phyloP scores from a whole-genome alignment of 1,284 basidiomycete genomes.

The Rhizopogon parksii region DNA sequence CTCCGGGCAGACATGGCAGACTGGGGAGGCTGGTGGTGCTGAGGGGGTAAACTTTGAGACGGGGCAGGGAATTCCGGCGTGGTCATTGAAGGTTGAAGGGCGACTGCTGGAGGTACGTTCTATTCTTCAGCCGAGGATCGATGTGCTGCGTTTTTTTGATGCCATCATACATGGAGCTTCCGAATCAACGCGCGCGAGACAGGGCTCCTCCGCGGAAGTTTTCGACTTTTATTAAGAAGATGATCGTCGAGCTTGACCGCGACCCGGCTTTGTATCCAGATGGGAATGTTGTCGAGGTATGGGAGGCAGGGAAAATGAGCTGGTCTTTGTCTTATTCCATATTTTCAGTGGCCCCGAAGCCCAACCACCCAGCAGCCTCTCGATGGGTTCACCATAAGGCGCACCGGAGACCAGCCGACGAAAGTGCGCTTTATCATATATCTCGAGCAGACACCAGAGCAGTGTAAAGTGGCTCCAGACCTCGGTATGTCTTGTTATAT shows the following conservation, averaged over 20 bases:
- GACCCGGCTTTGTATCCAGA: constrained; percentile 81
- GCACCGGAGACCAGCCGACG: constrained; percentile 75
- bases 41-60: constrained; percentile 44
- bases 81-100: constrained; percentile 87
- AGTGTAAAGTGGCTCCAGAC: constrained; percentile 77
- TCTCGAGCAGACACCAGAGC: constrained; percentile 81
- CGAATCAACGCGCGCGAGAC: constrained; percentile 62
- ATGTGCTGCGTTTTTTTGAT: background rate
- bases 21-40: constrained; percentile 27
- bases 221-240: constrained; percentile 78
- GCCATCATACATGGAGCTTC: constrained; percentile 32
- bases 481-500: constrained; percentile 42
- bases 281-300: constrained; percentile 70
- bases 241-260: constrained; percentile 84
- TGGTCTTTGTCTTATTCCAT: constrained; percentile 10
- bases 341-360: constrained; percentile 63
- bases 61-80: constrained; percentile 82
- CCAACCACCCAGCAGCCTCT: constrained; percentile 51
- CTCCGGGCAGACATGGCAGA: constrained; percentile 82
- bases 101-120: constrained; percentile 68
- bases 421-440: constrained; percentile 78
- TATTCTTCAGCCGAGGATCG: background rate
- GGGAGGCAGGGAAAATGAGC: background rate
- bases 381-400: constrained; percentile 86
- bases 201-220: constrained; percentile 70